Evolutionary conservation across 2,329 filamentous ascomycete species (phyloP), one percentile per base, ranked within the genome.

Genomic region (Colletotrichum kahawae): DNA sequence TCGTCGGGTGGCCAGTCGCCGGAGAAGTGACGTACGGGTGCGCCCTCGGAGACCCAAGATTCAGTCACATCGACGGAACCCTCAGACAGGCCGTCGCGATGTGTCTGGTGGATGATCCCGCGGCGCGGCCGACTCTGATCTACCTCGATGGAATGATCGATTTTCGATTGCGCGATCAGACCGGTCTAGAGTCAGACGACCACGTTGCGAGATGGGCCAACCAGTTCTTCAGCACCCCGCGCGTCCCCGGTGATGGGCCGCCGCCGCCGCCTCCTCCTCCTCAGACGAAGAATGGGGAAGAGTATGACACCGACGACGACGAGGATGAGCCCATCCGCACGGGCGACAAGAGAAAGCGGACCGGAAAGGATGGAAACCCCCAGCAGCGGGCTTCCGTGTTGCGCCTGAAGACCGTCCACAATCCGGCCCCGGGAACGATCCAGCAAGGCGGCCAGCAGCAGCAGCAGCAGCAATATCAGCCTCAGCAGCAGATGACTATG

Each of bases 51-150:
- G 31, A 67, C 12, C 48, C 33, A 18, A 29, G 60, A 6, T 79
- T 74, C 34, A 10, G 14, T 8, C 16, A 51, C 6, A 48, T 81
- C 16, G 82, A 83, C 14, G 3, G n/a, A 1, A 66, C 78, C 9
- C 70, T 83, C 7, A 78, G 76, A 31, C 71, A 79, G 4, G 66
- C 77, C 4, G 34, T 83, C 27, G 66, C 76, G 43, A 75, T 67
- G 13, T 83, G 82, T 68, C 70, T 81, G 71, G 79, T 76, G 33
- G 77, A 82, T 16, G 63, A 75, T 4, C 82, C 82, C 1, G 14
- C 54, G 27, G 77, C 81, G 7, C 80, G 82, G 0, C 82, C 82
- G 9, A 59, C 27, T 6, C 72, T 83, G 12, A 21, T 75, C 34
- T 36, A 71, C 1, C 76, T 83, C 18, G 70, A 81, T 10, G 67